Evolutionary conservation across 805 yeast genomes (phyloP), one percentile per base, ranked within the genome.

Genomic region (Spathaspora girioi): DNA sequence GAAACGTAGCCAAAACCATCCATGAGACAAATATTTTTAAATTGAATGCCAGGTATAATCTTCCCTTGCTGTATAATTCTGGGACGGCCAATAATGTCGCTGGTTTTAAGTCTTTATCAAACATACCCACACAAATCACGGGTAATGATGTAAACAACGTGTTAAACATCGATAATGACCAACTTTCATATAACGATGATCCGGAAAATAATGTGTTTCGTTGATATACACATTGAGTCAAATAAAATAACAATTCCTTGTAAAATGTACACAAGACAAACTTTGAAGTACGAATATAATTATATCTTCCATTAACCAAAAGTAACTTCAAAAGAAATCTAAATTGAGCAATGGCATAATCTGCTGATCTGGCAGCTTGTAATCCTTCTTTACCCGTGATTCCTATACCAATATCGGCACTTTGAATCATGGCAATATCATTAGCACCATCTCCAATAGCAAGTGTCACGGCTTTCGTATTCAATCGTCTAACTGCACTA

Each of bases 361-460:
- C 99, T 0, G 97, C 85, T 0, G 97, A 80, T 59, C 99, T 77
- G 0, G 99, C 97, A 0, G 99, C 99, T 63, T 94, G 99, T 43
- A 94, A 72, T 1, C 99, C 99, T 69, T 94, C 99, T 59, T 87
- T 88, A 38, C 99, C 99, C 1, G 98, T 92, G 49, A 94, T 94
- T 27, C 99, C 99, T 55, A 94, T 82, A 27, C 99, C 99, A 50
- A 94, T 90, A 68, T 94, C 98, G 0, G 99, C 99, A 62, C 96
- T 87, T 71, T 94, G 97, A 55, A 94, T 94, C 99, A 94, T 94
- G 1, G 99, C 98, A 64, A 94, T 92, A 68, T 94, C 99, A 65
- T 94, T 94, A 1, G 99, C 99, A 56, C 99, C 99, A 70, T 94
- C 99, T 7, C 99, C 99, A 64, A 94, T 88, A 0, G 99, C 99